Percentiles rank a stretch among this genome's conserved stretches.
These are phyloP conservation scores for Oenanthe sinensis DNA, from an alignment of 129 eudicot species.

Conservation along the genomic window DNA sequence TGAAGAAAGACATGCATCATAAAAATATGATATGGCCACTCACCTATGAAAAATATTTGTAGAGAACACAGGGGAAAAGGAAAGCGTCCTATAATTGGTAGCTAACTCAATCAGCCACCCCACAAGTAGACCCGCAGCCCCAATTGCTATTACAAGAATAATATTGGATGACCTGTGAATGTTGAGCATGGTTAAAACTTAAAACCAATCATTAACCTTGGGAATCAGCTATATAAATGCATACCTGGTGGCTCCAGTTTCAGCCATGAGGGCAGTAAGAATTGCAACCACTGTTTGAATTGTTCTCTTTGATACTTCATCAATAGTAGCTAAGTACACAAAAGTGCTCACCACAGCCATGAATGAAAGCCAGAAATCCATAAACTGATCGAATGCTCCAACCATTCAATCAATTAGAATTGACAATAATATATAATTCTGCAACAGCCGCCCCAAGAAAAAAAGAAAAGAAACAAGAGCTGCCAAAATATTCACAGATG, in stretches of 20 bases:
- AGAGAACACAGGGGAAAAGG: constrained; percentile 38
- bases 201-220: neutral
- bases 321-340: constrained; percentile 70
- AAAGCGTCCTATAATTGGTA: constrained; percentile 41
- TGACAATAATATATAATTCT: neutral
- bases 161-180: constrained; percentile 70
- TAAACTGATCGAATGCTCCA: constrained; percentile 56
- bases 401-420: neutral
- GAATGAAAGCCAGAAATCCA: constrained; percentile 99
- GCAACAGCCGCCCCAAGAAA: neutral
- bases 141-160: constrained; percentile 66
- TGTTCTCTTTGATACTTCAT: constrained; percentile 79
- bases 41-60: constrained; percentile 49
- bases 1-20: neutral
- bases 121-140: constrained; percentile 58
- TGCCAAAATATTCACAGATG: neutral
- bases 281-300: constrained; percentile 80
- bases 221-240: neutral
- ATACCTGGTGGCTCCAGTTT: constrained; percentile 79
- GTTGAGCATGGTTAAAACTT: constrained; percentile 8
- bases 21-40: constrained; percentile 5
- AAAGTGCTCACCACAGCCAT: constrained; percentile 98
- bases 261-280: constrained; percentile 89
- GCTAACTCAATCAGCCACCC: constrained; percentile 67
- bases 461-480: neutral